A percentile compares a stretch with the other conserved stretches of the same genome.
These are phyloP conservation scores for Pseudogymnoascus sp. DNA, from an alignment of 2,329 filamentous ascomycete species.

Conservation along the genomic window DNA sequence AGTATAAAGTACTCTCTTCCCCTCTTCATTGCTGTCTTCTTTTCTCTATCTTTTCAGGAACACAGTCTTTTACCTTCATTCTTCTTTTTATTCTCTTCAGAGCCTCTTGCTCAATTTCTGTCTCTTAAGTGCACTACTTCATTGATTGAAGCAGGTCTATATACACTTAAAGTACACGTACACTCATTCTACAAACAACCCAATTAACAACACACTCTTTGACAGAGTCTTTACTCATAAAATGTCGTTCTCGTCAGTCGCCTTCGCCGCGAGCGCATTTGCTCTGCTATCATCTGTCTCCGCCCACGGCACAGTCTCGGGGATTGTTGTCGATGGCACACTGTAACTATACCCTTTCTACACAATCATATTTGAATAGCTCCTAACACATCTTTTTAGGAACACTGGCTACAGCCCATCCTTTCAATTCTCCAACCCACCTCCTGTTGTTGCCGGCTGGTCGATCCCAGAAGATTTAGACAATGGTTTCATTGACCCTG, in stretches of 20 bases:
- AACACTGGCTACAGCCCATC: conserved; percentile 26
- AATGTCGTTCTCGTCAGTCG: conserved; percentile 24
- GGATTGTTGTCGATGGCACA: conserved; percentile 23
- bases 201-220: conserved; percentile 12
- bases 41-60: neutral
- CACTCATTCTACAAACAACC: conserved; percentile 12
- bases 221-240: conserved; percentile 8
- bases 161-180: conserved; percentile 10
- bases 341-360: conserved; percentile 13
- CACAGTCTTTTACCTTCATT: neutral
- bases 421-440: conserved; percentile 20
- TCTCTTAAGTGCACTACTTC: conserved; percentile 14
- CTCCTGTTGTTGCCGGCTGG: conserved; percentile 32
- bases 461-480: conserved; percentile 32
- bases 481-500: conserved; percentile 41
- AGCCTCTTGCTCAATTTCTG: neutral
- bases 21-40: neutral
- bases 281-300: conserved; percentile 19
- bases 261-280: conserved; percentile 17
- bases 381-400: conserved; percentile 12
- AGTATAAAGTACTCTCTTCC: neutral
- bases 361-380: neutral
- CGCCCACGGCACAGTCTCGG: conserved; percentile 27
- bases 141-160: conserved; percentile 21
- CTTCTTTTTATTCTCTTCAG: neutral